Base-by-base conservation (phyloP, 176 grass and related monocot species). In the Carex kokanica region DNA sequence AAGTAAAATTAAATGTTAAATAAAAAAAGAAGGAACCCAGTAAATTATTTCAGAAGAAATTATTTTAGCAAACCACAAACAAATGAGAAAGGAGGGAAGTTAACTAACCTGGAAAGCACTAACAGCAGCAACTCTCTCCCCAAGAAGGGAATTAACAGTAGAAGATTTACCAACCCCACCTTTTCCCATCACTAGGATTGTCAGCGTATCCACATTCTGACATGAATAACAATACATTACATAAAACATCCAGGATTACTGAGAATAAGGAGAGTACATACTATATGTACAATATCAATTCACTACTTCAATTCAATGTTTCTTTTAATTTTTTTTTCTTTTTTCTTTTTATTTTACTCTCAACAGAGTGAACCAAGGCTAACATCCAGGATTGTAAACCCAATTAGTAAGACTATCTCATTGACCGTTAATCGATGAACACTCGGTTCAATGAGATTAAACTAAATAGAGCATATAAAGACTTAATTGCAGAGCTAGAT, bases 81-180 rank as follows among this genome's bases (percentile, higher is more conserved):
- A 81, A 80, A 81, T 38, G 5, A 81, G 51, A 21, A 5, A 80
- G 0, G 43, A 59, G 14, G 41, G 14, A 53, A 55, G 20, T 71
- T 31, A 27, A 81, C 54, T 49, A 67, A 99, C 96, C 93, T 99
- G 96, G 88, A 99, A 99, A 32, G 96, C 93, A 56, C 91, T 99
- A 36, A 99, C 96, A 78, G 83, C 56, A 2, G 89, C 85, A 1
- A 93, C 86, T 87, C 91, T 95, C 86, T 99, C 96, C 45, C 96
- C 96, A 0, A 93, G 84, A 17, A 99, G 92, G 47, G 93, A 99
- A 74, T 99, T 99, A 16, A 99, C 88, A 0, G 96, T 99, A 64
- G 93, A 95, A 0, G 96, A 99, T 90, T 99, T 99, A 51, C 96
- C 96, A 51, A 99, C 93, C 36, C 96, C 96, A 34, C 91, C 96